These are phyloP conservation scores for Talaromyces sp. DNA, from an alignment of 2,329 filamentous ascomycete genomes.

Conservation along the genomic window DNA sequence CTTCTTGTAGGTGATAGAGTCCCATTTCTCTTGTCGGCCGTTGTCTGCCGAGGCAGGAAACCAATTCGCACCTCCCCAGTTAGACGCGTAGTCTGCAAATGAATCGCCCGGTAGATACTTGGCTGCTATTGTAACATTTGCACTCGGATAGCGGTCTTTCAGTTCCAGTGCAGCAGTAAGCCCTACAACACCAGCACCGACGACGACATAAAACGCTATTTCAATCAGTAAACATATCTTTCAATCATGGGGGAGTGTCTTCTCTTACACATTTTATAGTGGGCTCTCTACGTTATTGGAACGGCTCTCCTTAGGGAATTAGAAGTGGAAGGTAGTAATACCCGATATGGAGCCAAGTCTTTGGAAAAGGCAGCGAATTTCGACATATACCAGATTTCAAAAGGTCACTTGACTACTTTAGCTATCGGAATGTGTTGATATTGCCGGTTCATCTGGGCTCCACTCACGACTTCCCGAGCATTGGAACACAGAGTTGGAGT, in stretches of 20 bases:
- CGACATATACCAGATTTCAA: not conserved
- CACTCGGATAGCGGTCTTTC: slow-evolving; percentile 15
- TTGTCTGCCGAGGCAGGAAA: slow-evolving; percentile 16
- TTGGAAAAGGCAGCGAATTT: not conserved
- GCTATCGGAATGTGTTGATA: not conserved
- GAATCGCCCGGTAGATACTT: slow-evolving; percentile 16
- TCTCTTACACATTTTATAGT: not conserved
- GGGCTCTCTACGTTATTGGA: not conserved
- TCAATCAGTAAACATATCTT: not conserved
- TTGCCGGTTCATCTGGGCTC: not conserved
- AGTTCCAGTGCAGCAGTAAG: slow-evolving; percentile 17
- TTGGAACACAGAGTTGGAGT: not conserved
- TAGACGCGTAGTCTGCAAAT: slow-evolving; percentile 16
- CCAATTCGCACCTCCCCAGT: slow-evolving; percentile 17
- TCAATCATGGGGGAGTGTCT: not conserved
- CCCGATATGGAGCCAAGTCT: not conserved
- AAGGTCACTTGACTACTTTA: not conserved
- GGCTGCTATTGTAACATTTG: slow-evolving; percentile 14
- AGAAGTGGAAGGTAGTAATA: not conserved
- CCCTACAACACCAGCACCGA: slow-evolving; percentile 16
- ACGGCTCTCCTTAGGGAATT: not conserved
- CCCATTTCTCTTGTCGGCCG: slow-evolving; percentile 16
- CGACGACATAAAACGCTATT: slow-evolving; percentile 15
- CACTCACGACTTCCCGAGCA: not conserved
- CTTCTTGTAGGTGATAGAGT: slow-evolving; percentile 15